phyloP scores from a whole-genome alignment of 768 basidiomycete genomes.

The Podaxis carcinomalis region DNA sequence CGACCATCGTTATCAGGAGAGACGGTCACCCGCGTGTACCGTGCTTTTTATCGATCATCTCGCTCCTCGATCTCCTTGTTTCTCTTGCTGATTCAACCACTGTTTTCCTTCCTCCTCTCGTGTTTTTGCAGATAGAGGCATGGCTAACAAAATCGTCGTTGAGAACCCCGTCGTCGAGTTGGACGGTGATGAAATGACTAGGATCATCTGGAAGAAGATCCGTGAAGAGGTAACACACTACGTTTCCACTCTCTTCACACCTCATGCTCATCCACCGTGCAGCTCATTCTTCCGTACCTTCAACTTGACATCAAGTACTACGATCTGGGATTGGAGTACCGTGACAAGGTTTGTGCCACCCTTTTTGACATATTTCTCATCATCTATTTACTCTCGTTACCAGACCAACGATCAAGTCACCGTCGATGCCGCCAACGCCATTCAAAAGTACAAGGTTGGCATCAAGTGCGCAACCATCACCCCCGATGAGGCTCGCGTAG shows the following conservation, averaged over 20 bases:
- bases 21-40: neutral
- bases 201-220: constrained; percentile 99
- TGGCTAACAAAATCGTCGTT: constrained; percentile 68
- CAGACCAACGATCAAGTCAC: constrained; percentile 95
- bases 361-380: neutral
- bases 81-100: neutral
- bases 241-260: neutral
- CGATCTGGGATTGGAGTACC: constrained; percentile 92
- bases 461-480: constrained; percentile 99
- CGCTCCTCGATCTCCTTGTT: neutral
- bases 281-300: constrained; percentile 95
- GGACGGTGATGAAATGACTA: constrained; percentile 98
- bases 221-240: constrained; percentile 72
- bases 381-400: neutral
- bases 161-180: constrained; percentile 90
- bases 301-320: constrained; percentile 97
- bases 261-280: constrained; percentile 6
- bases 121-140: constrained; percentile 7
- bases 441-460: constrained; percentile 90
- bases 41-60: neutral
- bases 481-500: constrained; percentile 92
- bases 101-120: neutral
- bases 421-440: constrained; percentile 90
- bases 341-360: constrained; percentile 62
- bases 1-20: neutral